Percentiles rank a stretch among this genome's conserved stretches.
These are phyloP conservation scores for Tetrapisispora taiwanensis DNA, from an alignment of 805 yeast genomes.

Conservation along the genomic window DNA sequence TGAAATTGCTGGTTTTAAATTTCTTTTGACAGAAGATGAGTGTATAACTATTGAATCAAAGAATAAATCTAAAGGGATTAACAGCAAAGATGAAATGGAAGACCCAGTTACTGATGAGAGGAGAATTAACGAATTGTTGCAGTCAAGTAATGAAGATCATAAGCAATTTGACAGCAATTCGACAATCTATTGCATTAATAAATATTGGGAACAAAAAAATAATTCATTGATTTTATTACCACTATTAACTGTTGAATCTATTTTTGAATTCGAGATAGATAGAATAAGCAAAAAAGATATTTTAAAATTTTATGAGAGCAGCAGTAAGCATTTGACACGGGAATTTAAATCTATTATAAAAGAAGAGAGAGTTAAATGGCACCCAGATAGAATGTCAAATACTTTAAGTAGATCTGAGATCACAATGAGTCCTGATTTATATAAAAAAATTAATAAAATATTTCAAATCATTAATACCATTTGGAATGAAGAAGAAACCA, in stretches of 20 bases:
- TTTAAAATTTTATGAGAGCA: conserved; percentile 8
- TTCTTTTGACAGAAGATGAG: conserved; percentile 8
- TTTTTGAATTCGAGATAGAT: conserved; percentile 1
- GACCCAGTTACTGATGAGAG: no score
- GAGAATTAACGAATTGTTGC: no score
- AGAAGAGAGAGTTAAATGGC: conserved; percentile 54
- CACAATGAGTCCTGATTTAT: neutral
- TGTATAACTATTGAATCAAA: neutral
- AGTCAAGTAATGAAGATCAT: no score
- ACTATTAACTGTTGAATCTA: neutral
- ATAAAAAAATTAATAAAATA: conserved; percentile 27
- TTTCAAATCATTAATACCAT: conserved; percentile 36
- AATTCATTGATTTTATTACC: neutral
- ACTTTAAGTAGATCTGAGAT: neutral
- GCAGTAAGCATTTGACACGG: conserved; percentile 2
- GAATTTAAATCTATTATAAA: conserved; percentile 23
- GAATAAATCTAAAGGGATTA: no score
- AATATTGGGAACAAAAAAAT: neutral
- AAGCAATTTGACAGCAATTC: neutral
- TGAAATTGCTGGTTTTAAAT: conserved; percentile 12
- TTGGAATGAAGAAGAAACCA: conserved; percentile 21
- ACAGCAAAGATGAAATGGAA: no score
- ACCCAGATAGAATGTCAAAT: conserved; percentile 43
- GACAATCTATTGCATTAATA: neutral
- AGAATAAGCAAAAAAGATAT: conserved; percentile 3